Base-by-base conservation (phyloP, 768 basidiomycete genomes). In the Tubosaeta sp. region DNA sequence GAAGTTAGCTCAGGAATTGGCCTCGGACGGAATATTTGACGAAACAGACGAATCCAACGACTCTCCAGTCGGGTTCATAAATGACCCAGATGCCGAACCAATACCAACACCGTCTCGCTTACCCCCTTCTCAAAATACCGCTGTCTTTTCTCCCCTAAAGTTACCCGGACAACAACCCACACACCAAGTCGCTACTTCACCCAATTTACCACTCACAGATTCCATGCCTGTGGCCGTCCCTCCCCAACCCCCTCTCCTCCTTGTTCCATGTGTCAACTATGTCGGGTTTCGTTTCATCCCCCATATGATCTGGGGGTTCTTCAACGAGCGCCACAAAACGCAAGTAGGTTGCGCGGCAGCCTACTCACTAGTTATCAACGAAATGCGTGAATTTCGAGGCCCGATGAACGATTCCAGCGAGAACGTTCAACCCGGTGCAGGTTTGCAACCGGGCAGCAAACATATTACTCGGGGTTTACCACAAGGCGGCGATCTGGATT, bases 301-400 rank as follows among this genome's bases (percentile, higher is more conserved):
- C 12, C 71, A 80, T 59, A 95, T 95, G 92, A 80, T 95, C 43
- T 86, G 84, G 82, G 89, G 84, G 57, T 93, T 93, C 71, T 97
- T 97, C 75, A 94, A 92, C 65, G 85, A 89, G 65, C 84, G 93
- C 8, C 73, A 82, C 43, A 84, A 88, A 63, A 91, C 92, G n/a
- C 79, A 71, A 6, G 69, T 80, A 12, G 95, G 95, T 31, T 86
- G 88, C 10, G 84, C 95, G 58, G 86, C 86, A 11, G 94, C 86
- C 0, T 88, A 90, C 65, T 73, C 76, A 43, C 75, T 97, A 51
- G 78, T 97, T 58, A 74, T 77, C 68, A 74, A 73, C 6, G 61
- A 75, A 43, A 83, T 80, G 3, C 81, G 93, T 12, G 81, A 85
- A 1, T 76, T 95, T 46, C 62, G 71, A 17, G 68, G 77, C 5